Percentiles rank a stretch among this genome's conserved stretches.
These are phyloP conservation scores for Glycine latifolia DNA, from an alignment of 306 rosid genomes.

Conservation along the genomic window DNA sequence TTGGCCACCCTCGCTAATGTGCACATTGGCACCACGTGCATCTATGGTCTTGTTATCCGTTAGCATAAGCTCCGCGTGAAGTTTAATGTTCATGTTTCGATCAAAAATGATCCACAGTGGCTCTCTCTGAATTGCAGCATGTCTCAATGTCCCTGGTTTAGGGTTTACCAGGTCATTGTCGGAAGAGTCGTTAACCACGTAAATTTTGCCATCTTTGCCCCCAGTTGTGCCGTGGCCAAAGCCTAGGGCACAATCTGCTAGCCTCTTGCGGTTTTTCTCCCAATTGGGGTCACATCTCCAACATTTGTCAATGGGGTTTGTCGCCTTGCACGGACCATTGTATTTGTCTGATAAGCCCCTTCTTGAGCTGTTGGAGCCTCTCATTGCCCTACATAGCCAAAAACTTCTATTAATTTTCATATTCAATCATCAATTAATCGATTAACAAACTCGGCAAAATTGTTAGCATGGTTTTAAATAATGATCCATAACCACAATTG, in stretches of 20 bases:
- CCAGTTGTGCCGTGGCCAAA: constrained; percentile 53
- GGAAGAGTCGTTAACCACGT: constrained; percentile 42
- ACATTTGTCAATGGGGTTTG: constrained; percentile 57
- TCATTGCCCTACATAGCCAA: constrained; percentile 24
- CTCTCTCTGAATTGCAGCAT: constrained; percentile 40
- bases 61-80: background rate
- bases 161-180: constrained; percentile 50
- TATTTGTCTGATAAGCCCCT: constrained; percentile 30
- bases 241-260: constrained; percentile 55
- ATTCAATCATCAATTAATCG: too few species aligned
- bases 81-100: constrained; percentile 45
- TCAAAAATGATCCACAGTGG: constrained; percentile 62
- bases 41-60: constrained; percentile 54
- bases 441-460: too few species aligned
- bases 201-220: constrained; percentile 50
- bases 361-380: constrained; percentile 42
- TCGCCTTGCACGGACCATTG: constrained; percentile 39
- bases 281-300: constrained; percentile 64
- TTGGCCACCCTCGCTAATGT: constrained; percentile 52
- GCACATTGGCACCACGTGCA: constrained; percentile 58
- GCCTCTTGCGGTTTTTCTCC: constrained; percentile 52
- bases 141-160: constrained; percentile 53
- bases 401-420: background rate
- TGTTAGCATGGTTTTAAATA: too few species aligned
- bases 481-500: too few species aligned